Conservation (phyloP, 202 grass and related monocot genomes). For the Panicum virgatum region DNA sequence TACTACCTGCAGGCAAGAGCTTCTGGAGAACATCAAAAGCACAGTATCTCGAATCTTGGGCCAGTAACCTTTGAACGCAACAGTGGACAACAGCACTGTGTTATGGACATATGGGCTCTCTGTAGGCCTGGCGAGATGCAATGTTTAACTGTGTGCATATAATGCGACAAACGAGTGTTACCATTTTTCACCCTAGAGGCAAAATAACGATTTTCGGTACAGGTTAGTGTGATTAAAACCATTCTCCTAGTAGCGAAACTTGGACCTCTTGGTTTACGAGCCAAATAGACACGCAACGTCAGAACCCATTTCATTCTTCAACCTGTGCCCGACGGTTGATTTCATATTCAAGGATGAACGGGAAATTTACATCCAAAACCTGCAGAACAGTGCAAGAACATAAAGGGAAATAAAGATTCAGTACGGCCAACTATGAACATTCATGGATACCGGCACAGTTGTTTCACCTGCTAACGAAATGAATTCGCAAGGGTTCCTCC, state of each 20-base stretch:
- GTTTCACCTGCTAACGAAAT: background rate
- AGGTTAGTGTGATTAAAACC: conserved; percentile 15
- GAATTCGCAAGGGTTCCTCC: background rate
- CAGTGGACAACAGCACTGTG: background rate
- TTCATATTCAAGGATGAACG: background rate
- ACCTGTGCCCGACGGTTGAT: background rate
- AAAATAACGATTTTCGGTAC: conserved; percentile 23
- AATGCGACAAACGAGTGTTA: background rate
- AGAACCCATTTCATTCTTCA: background rate
- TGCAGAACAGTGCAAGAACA: background rate
- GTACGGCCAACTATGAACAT: no score
- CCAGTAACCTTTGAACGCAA: conserved; percentile 35
- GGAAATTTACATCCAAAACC: background rate
- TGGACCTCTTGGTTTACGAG: background rate
- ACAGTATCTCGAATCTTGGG: conserved; percentile 59
- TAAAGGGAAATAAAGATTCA: background rate
- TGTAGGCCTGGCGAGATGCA: background rate
- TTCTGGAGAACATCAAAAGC: conserved; percentile 63
- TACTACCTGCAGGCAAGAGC: conserved; percentile 67
- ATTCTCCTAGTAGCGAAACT: background rate
- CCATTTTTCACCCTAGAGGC: conserved; percentile 2
- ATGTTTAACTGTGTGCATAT: background rate
- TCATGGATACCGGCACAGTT: background rate
- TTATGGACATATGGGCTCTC: background rate
- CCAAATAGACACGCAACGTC: background rate